phyloP scores from a whole-genome alignment of 331 rosid genomes.

The Dryas integrifolia region DNA sequence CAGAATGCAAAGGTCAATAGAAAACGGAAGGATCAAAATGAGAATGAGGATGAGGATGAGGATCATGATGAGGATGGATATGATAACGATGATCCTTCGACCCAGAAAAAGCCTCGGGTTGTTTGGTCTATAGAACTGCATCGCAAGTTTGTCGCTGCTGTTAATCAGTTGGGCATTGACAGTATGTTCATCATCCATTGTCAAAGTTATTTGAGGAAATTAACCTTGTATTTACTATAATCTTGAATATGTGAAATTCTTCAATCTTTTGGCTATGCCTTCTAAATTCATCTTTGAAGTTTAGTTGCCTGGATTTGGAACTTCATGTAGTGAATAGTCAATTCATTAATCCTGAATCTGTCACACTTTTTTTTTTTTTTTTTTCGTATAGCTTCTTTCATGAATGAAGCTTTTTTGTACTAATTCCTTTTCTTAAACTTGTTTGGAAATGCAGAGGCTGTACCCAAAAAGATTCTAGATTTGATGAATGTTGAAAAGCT shows the following conservation, averaged over 20 bases:
- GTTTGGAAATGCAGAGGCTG: conserved; percentile 73
- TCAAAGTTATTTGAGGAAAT: neutral
- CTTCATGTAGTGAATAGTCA: neutral
- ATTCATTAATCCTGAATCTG: neutral
- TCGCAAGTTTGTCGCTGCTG: conserved; percentile 90
- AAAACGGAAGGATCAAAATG: conserved; percentile 79
- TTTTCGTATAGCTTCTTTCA: neutral
- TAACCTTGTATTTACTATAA: neutral
- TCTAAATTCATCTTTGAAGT: neutral
- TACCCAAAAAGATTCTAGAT: conserved; percentile 92
- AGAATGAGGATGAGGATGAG: conserved; percentile 69
- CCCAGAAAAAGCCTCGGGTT: conserved; percentile 95
- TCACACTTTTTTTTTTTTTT: neutral
- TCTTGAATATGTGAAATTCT: neutral
- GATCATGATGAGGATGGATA: conserved; percentile 57
- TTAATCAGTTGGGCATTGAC: conserved; percentile 90
- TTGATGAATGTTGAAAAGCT: conserved; percentile 94
- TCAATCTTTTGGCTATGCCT: neutral
- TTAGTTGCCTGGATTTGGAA: conserved; percentile 4
- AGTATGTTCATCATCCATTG: conserved; percentile 55
- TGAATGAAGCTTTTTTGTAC: neutral
- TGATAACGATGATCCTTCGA: conserved; percentile 65
- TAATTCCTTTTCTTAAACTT: neutral
- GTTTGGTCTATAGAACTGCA: conserved; percentile 98
- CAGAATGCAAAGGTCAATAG: conserved; percentile 61